A percentile compares a stretch with the other conserved stretches of the same genome.
Conservation (phyloP, 306 rosid species). For the Purshia tridentata region DNA sequence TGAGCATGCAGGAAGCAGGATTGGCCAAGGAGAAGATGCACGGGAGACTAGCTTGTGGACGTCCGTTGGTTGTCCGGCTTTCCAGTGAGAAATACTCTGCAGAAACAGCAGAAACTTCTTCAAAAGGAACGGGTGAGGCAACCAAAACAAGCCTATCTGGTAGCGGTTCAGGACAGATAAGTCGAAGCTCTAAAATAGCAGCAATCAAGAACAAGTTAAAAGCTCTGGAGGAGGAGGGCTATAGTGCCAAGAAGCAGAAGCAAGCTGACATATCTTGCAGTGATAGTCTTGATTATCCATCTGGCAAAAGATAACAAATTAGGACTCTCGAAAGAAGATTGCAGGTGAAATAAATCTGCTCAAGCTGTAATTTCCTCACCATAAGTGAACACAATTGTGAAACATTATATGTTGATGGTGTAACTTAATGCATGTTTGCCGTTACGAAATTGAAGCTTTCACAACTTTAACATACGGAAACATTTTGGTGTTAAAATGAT, state of each 20-base stretch:
- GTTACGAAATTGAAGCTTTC: neutral
- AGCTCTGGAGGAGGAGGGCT: constrained; percentile 73
- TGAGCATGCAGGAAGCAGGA: constrained; percentile 97
- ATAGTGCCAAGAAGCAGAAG: constrained; percentile 69
- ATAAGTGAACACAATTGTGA: neutral
- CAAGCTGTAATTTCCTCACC: neutral
- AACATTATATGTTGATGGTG: neutral
- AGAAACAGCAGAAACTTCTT: constrained; percentile 44
- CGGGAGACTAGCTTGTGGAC: constrained; percentile 80
- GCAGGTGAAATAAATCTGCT: neutral
- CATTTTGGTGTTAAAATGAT: neutral
- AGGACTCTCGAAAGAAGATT: neutral
- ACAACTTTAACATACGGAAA: neutral
- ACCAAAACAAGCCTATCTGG: constrained; percentile 44
- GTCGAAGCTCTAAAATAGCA: constrained; percentile 74
- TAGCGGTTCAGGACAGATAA: constrained; percentile 52
- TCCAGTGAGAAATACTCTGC: constrained; percentile 54
- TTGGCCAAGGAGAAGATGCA: constrained; percentile 98
- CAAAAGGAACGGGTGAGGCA: constrained; percentile 41
- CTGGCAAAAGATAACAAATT: constrained; percentile 11
- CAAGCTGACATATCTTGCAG: constrained; percentile 45
- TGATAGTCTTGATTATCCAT: neutral
- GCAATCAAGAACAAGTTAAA: constrained; percentile 93
- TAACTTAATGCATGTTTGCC: neutral
- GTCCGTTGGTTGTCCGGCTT: constrained; percentile 82